Conservation (phyloP, 345 rosid species). For the Pistacia atlantica region DNA sequence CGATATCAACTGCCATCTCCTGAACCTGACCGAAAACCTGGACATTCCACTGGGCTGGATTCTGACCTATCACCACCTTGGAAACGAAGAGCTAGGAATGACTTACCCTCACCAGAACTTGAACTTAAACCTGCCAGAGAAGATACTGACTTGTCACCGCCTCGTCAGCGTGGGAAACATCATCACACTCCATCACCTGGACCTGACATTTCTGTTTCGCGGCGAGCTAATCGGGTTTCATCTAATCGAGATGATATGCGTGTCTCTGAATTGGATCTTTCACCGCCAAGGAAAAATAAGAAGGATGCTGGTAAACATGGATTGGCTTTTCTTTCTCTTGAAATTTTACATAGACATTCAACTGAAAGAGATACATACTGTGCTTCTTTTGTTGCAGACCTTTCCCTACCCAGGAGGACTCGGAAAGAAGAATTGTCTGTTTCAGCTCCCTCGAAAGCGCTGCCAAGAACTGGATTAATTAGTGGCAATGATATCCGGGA, state of each 20-base stretch:
- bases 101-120: constrained; percentile 37
- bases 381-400: constrained; percentile 38
- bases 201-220: constrained; percentile 24
- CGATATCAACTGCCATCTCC: constrained; percentile 8
- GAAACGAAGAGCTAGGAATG: constrained; percentile 37
- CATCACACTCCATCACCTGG: constrained; percentile 36
- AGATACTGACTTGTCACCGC: constrained; percentile 52
- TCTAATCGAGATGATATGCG: constrained; percentile 10
- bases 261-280: constrained; percentile 45
- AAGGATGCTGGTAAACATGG: constrained; percentile 16
- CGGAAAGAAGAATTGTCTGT: constrained; percentile 41
- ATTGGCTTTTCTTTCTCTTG: constrained; percentile 21
- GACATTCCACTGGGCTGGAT: background rate
- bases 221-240: constrained; percentile 16
- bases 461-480: constrained; percentile 64
- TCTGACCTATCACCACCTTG: constrained; percentile 45
- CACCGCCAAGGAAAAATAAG: constrained; percentile 51
- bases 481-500: constrained; percentile 61
- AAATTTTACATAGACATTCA: constrained; percentile 8
- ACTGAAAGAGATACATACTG: constrained; percentile 19
- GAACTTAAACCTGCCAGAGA: constrained; percentile 20
- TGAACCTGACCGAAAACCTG: constrained; percentile 1
- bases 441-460: constrained; percentile 40
- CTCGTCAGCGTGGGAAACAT: constrained; percentile 28
- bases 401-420: constrained; percentile 64